Base-by-base conservation (phyloP, 1,139 yeast genomes). In the Magnusiomyces tetraspermus region DNA sequence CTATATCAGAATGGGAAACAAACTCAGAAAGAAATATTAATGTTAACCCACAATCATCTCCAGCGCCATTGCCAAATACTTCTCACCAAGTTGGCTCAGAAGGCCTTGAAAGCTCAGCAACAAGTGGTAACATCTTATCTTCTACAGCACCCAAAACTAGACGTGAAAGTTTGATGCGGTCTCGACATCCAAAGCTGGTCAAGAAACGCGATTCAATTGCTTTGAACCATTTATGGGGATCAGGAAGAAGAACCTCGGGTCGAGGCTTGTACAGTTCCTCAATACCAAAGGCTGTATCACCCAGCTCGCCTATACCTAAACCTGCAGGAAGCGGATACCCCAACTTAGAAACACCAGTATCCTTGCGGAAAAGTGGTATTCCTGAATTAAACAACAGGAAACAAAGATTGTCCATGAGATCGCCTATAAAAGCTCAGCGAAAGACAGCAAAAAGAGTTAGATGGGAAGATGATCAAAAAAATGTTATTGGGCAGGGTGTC, bases 371-470 rank as follows among this genome's bases (percentile, higher is more conserved):
- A 6, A 6, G 13, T 3, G 24, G 24, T 17, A 17, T 38, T 38
- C 24, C 43, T 6, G 13, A 28, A 19, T 21, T 28, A 13, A 19
- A n/a, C 11, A 43, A 44, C 22, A 51, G 52, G 33, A 49, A 49
- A 13, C 50, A 44, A 11, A 31, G 51, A 23, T 54, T 59, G 8
- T 6, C 17, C 17, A 48, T 53, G 15, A 53, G 58, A 10, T 61
- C 64, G 1, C 63, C 65, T 1, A 43, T 53, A 3, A 52, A 51
- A 13, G 53, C 55, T 15, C 48, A 52, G 28, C 55, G 58, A 6
- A 59, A 60, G 46, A 56, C 64, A 1, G 54, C 58, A 2, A 63
- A 63, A 44, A 53, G 65, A 37, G 67, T 63, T 1, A 53, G 67
- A 42, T 63, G 67, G 67, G 64, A 61, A 45, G 66, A 61, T 47